Base-by-base conservation (phyloP, 805 yeast genomes). In the Teunomyces panamensis region DNA sequence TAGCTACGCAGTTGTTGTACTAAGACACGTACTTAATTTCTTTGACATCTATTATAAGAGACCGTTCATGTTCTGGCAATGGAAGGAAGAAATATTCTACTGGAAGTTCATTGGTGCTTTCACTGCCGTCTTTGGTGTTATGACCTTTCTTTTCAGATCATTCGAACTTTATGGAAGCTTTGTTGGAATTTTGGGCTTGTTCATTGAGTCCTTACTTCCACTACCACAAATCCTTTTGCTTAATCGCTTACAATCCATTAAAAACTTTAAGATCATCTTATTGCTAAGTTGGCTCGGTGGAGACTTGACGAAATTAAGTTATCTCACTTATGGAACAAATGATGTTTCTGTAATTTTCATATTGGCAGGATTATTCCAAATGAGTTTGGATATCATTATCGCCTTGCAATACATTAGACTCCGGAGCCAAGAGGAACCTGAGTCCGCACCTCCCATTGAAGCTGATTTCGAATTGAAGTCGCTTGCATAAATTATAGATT, bases 201-300 rank as follows among this genome's bases (percentile, higher is more conserved):
- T 89, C 46, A 75, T 87, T 13, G 96, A 86, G 63, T 81, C 85
- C 26, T 74, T 81, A 39, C 69, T 87, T 55, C 89, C 96, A 14
- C 69, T 88, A 51, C 92, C 94, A 11, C 89, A 88, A 68, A 82
- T 87, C 42, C 69, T 88, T n/a, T 67, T 87, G 51, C 73, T 87
- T 42, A 77, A 81, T 59, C 75, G 89, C 48, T 56, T 84, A 26
- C 81, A 81, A 56, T 79, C 89, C 0, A 81, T 87, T 6, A 85
- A 85, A 53, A 92, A 94, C 50, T 90, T 90, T 69, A 85, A 89
- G 57, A 72, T 83, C 44, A 80, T 92, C 26, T 69, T 90, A 30
- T 63, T 90, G 32, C 67, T 89, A 14, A 84, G 91, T 58, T 90
- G 97, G 97, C 71, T 90, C 4, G 84, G 92, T 50, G 97, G 97